phyloP scores from a whole-genome alignment of 768 basidiomycete species.

The Termitomyces sp. region DNA sequence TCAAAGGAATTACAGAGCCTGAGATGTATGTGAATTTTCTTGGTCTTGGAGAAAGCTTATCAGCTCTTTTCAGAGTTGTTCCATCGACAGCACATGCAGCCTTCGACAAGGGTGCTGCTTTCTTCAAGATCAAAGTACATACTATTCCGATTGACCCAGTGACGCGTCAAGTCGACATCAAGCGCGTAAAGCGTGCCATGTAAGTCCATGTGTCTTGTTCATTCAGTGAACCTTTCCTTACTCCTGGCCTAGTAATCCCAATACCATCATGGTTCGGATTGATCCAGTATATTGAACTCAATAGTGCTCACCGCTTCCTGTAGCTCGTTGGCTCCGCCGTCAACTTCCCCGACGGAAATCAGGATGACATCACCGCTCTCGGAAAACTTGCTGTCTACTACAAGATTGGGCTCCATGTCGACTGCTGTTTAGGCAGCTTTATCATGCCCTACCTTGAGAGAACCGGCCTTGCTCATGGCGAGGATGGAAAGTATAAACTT shows the following conservation, averaged over 20 bases:
- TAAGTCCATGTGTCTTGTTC: conserved; percentile 30
- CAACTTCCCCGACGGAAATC: conserved; percentile 83
- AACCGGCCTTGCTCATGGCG: conserved; percentile 61
- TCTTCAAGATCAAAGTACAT: conserved; percentile 87
- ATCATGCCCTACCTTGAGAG: conserved; percentile 89
- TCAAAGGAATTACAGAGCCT: conserved; percentile 85
- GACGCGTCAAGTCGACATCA: conserved; percentile 77
- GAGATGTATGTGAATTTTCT: conserved; percentile 67
- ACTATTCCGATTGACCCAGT: conserved; percentile 72
- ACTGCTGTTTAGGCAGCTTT: conserved; percentile 92
- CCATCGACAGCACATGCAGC: conserved; percentile 88
- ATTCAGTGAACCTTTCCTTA: not conserved
- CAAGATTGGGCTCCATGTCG: conserved; percentile 87
- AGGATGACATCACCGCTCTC: conserved; percentile 81
- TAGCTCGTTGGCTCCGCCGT: conserved; percentile 83
- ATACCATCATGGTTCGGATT: conserved; percentile 74
- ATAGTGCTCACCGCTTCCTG: not conserved
- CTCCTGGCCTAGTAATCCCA: conserved; percentile 58
- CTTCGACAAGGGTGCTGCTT: conserved; percentile 89
- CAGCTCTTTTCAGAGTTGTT: conserved; percentile 51
- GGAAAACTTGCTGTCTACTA: conserved; percentile 66
- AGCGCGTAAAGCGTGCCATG: conserved; percentile 82
- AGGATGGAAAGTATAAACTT: conserved; percentile 48
- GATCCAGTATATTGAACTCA: not conserved
- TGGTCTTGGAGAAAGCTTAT: not conserved